Evolutionary conservation across 768 basidiomycete genomes (phyloP).

Genomic region (Mycena latifolia): DNA sequence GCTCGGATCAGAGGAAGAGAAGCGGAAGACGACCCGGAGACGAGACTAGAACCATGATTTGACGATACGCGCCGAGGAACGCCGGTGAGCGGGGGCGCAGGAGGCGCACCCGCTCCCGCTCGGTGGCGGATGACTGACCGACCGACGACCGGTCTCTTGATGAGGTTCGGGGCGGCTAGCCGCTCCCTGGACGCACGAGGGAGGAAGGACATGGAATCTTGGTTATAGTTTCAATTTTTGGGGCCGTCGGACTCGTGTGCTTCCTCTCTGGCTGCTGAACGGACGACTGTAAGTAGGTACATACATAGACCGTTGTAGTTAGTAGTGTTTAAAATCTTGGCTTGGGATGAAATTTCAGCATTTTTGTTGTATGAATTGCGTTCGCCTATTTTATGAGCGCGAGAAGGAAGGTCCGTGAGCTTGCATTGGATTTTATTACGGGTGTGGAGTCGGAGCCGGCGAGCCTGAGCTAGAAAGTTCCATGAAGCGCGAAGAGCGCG

Average conservation of each 20-base stretch:
- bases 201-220: conserved; percentile 22
- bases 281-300: conserved; percentile 31
- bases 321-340: conserved; percentile 23
- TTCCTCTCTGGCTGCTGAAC: background rate
- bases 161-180: conserved; percentile 21
- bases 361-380: conserved; percentile 2
- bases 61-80: conserved; percentile 27
- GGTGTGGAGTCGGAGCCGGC: too few species aligned
- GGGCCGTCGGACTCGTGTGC: background rate
- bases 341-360: background rate
- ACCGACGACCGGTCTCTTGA: conserved; percentile 26
- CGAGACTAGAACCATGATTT: conserved; percentile 16
- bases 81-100: conserved; percentile 18
- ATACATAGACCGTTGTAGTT: conserved; percentile 33
- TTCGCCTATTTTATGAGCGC: background rate
- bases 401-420: background rate
- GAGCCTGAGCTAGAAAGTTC: conserved; percentile 10
- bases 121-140: conserved; percentile 16
- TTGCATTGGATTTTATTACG: background rate
- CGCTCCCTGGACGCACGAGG: conserved; percentile 3
- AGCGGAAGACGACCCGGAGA: background rate
- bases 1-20: conserved; percentile 1
- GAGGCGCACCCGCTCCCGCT: conserved; percentile 20
- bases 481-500: too few species aligned
- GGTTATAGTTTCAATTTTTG: conserved; percentile 8